phyloP scores from a whole-genome alignment of 2,329 filamentous ascomycete genomes.

The Hymenoscyphus occultus region DNA sequence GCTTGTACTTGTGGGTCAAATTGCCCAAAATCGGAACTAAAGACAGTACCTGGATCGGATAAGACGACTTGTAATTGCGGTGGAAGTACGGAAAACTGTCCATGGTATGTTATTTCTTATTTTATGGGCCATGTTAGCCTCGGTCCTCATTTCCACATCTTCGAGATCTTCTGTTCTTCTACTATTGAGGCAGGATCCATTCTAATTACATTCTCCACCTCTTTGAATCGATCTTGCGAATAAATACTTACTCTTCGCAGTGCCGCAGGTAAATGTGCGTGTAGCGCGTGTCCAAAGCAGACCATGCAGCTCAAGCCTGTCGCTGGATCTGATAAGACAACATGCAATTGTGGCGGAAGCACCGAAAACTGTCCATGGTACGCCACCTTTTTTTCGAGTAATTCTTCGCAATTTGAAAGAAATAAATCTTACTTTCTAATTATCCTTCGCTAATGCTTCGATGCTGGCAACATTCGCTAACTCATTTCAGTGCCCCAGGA shows the following conservation, averaged over 20 bases:
- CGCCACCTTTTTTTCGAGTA: no score
- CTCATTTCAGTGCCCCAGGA: slow-evolving; percentile 29
- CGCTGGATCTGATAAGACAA: slow-evolving; percentile 24
- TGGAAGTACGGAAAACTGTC: slow-evolving; percentile 37
- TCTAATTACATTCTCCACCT: no score
- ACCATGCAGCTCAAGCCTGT: slow-evolving; percentile 34
- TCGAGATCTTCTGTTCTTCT: slow-evolving; percentile 19
- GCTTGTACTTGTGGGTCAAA: slow-evolving; percentile 39
- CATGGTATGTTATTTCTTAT: slow-evolving; percentile 25
- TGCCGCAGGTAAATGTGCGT: slow-evolving; percentile 36
- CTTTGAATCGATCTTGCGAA: no score
- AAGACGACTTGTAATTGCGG: slow-evolving; percentile 42
- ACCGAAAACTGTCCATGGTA: neutral
- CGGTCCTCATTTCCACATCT: slow-evolving; percentile 36
- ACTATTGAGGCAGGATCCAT: slow-evolving; percentile 27
- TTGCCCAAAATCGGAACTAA: slow-evolving; percentile 41
- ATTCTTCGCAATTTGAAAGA: no score
- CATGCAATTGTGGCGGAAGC: neutral
- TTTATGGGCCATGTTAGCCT: slow-evolving; percentile 34
- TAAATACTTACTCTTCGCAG: slow-evolving; percentile 13
- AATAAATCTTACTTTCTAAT: no score
- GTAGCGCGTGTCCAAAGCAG: slow-evolving; percentile 45
- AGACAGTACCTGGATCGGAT: slow-evolving; percentile 36
- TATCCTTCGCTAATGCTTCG: no score
- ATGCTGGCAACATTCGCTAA: slow-evolving; percentile 34